phyloP scores from a whole-genome alignment of 345 rosid genomes.

The Zanthoxylum bungeanum region DNA sequence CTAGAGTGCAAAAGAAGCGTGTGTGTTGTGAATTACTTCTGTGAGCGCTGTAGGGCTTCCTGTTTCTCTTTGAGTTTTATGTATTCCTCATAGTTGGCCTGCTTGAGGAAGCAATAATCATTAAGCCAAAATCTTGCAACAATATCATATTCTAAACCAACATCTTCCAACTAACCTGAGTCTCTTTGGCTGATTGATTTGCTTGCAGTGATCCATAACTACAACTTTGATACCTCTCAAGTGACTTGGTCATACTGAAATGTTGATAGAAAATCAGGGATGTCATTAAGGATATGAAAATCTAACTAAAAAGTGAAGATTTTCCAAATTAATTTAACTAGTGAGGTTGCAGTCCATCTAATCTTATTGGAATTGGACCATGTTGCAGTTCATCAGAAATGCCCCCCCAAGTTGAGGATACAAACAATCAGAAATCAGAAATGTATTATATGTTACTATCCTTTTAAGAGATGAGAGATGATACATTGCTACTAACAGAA shows the following conservation, averaged over 20 bases:
- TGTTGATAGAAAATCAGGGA: background rate
- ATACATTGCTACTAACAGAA: no score
- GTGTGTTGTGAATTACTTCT: constrained; percentile 55
- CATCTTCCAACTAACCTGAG: constrained; percentile 32
- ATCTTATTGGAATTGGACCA: no score
- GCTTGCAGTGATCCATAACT: constrained; percentile 47
- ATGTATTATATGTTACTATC: no score
- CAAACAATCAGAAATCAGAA: no score
- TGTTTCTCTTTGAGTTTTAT: constrained; percentile 55
- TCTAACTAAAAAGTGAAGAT: background rate
- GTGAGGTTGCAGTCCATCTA: no score
- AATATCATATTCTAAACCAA: no score
- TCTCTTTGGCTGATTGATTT: constrained; percentile 42
- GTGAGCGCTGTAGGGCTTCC: constrained; percentile 61
- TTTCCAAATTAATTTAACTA: no score
- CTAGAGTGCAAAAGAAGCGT: background rate
- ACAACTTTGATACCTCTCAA: constrained; percentile 62
- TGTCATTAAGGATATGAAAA: background rate
- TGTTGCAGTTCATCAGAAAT: no score
- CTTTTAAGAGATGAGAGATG: no score
- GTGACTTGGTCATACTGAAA: constrained; percentile 50
- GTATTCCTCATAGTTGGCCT: constrained; percentile 68
- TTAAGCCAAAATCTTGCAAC: no score
- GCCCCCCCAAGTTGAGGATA: no score
- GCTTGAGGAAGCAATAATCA: constrained; percentile 9